A percentile compares a stretch with the other conserved stretches of the same genome.
Evolutionary conservation across 2,329 filamentous ascomycete species (phyloP).

Genomic region (Penicillium sp.): DNA sequence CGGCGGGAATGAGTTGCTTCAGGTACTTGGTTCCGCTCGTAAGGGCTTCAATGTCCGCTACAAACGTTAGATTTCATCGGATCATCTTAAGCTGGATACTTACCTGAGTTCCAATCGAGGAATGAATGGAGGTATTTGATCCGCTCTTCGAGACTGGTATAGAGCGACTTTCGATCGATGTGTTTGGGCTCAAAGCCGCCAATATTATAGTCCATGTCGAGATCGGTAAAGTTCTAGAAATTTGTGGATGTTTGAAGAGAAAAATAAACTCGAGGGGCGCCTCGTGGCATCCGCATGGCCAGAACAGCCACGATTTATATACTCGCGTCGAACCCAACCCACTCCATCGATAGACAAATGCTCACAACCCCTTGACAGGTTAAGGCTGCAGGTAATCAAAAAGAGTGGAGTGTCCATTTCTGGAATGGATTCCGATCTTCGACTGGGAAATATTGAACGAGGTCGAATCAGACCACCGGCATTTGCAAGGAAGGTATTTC

Average conservation of each 20-base stretch:
- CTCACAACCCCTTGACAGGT: too few species aligned
- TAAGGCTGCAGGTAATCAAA: too few species aligned
- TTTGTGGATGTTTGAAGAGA: background rate
- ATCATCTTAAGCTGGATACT: conserved; percentile 24
- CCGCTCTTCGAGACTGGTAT: conserved; percentile 62
- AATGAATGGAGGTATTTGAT: conserved; percentile 70
- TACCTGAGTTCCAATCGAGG: conserved; percentile 67
- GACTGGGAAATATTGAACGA: background rate
- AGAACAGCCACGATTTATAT: conserved; percentile 15
- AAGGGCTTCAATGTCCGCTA: conserved; percentile 67
- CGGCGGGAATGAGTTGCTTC: conserved; percentile 71
- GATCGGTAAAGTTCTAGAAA: too few species aligned
- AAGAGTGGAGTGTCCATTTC: too few species aligned
- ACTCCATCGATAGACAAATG: too few species aligned
- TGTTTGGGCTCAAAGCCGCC: conserved; percentile 43
- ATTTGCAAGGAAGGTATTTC: background rate
- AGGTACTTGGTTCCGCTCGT: conserved; percentile 67
- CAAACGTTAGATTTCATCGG: background rate
- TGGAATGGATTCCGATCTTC: conserved; percentile 6
- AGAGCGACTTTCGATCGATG: conserved; percentile 64
- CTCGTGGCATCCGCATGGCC: conserved; percentile 14
- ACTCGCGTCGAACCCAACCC: conserved; percentile 4
- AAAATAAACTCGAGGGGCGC: conserved; percentile 10
- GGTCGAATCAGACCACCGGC: conserved; percentile 15
- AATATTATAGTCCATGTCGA: conserved; percentile 15